A percentile compares a stretch with the other conserved stretches of the same genome.
Evolutionary conservation across 1,139 yeast species (phyloP).

Genomic region (Candida anutae): DNA sequence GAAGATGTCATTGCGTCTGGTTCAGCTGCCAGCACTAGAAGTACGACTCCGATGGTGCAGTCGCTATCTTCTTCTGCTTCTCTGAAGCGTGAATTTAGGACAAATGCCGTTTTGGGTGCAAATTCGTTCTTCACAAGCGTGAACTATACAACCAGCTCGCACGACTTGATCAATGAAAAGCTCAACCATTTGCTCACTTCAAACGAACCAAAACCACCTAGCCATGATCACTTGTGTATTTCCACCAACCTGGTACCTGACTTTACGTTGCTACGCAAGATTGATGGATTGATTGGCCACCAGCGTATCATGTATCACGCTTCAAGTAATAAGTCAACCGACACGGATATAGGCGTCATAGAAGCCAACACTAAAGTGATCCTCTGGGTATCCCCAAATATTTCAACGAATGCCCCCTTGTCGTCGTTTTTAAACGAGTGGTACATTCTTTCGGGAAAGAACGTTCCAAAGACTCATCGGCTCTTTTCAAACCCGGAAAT

Average conservation of each 20-base stretch:
- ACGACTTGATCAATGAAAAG: conserved; percentile 14
- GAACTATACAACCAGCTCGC: conserved; percentile 17
- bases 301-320: conserved; percentile 15
- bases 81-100: conserved; percentile 2
- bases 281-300: conserved; percentile 9
- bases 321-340: conserved; percentile 1
- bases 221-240: conserved; percentile 10
- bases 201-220: conserved; percentile 3
- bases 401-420: conserved; percentile 12
- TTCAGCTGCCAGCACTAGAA: conserved; percentile 1
- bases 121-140: conserved; percentile 21
- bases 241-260: conserved; percentile 16
- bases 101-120: conserved; percentile 8
- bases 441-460: conserved; percentile 22
- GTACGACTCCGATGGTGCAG: background rate
- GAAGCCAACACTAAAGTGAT: conserved; percentile 9
- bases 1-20: no score
- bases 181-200: conserved; percentile 7
- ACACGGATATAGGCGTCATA: background rate
- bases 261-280: conserved; percentile 14
- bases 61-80: background rate
- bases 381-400: conserved; percentile 20
- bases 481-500: conserved; percentile 13
- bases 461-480: conserved; percentile 12
- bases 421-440: conserved; percentile 28